phyloP scores from a whole-genome alignment of 1,284 basidiomycete genomes.

The Sparassis latifolia region DNA sequence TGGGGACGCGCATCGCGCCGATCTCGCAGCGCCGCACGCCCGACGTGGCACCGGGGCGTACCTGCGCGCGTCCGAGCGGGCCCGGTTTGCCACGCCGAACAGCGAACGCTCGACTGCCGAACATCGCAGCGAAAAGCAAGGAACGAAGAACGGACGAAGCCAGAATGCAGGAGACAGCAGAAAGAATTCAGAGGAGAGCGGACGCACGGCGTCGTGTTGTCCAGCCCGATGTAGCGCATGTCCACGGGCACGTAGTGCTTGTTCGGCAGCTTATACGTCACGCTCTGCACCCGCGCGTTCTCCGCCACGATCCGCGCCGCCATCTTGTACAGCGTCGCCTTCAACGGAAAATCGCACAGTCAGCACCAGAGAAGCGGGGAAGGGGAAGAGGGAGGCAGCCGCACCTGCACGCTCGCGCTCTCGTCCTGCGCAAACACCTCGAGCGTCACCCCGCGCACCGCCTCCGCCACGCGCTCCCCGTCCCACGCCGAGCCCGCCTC shows the following conservation, averaged over 20 bases:
- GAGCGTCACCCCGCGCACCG: constrained; percentile 65
- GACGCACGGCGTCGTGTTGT: constrained; percentile 43
- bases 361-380: not conserved
- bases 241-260: constrained; percentile 89
- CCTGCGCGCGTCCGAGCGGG: too few species aligned
- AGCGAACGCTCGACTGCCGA: too few species aligned
- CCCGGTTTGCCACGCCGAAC: too few species aligned
- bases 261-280: constrained; percentile 83
- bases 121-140: too few species aligned
- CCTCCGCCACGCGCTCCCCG: constrained; percentile 45
- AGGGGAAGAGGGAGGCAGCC: constrained; percentile 9
- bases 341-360: constrained; percentile 1
- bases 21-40: too few species aligned
- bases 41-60: too few species aligned
- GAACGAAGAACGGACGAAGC: too few species aligned
- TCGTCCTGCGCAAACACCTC: constrained; percentile 84
- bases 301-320: constrained; percentile 65
- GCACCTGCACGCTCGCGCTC: constrained; percentile 86
- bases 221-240: constrained; percentile 57
- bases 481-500: constrained; percentile 54
- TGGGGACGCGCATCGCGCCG: too few species aligned
- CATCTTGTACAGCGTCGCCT: constrained; percentile 93
- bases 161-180: too few species aligned
- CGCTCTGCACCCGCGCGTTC: constrained; percentile 55
- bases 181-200: not conserved